These are phyloP conservation scores for Candida incommunis DNA, from an alignment of 805 yeast genomes.

Conservation along the genomic window DNA sequence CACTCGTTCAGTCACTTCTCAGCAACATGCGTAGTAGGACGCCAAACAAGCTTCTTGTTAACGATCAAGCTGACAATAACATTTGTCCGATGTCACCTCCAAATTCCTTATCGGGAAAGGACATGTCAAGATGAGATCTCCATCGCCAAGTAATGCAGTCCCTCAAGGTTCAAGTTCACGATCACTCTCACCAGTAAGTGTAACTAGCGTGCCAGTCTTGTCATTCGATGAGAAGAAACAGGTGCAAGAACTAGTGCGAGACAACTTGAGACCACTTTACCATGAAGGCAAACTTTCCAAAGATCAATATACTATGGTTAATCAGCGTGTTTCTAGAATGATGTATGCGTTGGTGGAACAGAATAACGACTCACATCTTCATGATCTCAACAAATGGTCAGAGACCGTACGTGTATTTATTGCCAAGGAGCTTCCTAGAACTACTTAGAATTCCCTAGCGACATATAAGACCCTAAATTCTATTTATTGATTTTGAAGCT, in stretches of 20 bases:
- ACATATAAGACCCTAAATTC: background rate
- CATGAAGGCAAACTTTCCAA: slow-evolving; percentile 21
- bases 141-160: background rate
- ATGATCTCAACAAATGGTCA: background rate
- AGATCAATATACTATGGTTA: slow-evolving; percentile 42
- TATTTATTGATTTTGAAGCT: no score
- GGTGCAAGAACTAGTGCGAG: slow-evolving; percentile 46
- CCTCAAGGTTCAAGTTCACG: slow-evolving; percentile 3
- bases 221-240: slow-evolving; percentile 34
- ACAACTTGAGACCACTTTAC: slow-evolving; percentile 36
- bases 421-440: background rate
- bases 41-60: no score
- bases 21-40: slow-evolving; percentile 13
- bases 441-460: background rate
- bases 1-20: slow-evolving; percentile 12
- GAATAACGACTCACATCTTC: slow-evolving; percentile 21
- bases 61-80: no score
- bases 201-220: background rate
- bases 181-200: slow-evolving; percentile 12
- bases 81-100: no score
- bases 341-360: background rate
- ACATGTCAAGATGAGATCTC: background rate
- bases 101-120: background rate
- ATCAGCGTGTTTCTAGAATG: slow-evolving; percentile 31
- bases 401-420: background rate